Base-by-base conservation (phyloP, 116 monocot genomes). In the Trichopus zeylanicus region DNA sequence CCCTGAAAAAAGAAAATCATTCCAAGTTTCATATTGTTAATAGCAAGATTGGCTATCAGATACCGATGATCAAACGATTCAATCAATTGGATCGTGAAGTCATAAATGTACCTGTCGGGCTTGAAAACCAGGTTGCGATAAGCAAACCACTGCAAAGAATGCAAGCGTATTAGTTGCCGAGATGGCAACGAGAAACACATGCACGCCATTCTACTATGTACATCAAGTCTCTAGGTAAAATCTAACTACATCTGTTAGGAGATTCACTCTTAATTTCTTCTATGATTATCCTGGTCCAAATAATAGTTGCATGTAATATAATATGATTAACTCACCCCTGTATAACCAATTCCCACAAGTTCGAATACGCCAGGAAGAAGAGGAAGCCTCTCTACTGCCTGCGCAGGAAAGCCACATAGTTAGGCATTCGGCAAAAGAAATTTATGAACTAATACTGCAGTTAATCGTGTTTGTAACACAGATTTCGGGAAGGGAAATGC, bases 81-180 rank as follows among this genome's bases (percentile, higher is more conserved):
- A n/a, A n/a, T n/a, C n/a, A n/a, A n/a, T n/a, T n/a, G n/a, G n/a
- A n/a, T n/a, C n/a, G n/a, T n/a, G n/a, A n/a, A n/a, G n/a, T n/a
- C 42, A 13, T 18, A 42, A 15, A 42, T n/a, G n/a, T 56, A 56
- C 56, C 56, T 56, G 29, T 56, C 56, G 5, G 56, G 56, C 20
- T 56, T 31, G 56, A 56, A 56, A 56, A 56, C n/a, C 56, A 56
- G 31, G 16, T 56, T 56, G 0, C n/a, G 31, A 31, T 56, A 56
- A 3, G 30, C 19, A 56, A 56, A 56, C 56, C 56, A 56, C 56
- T 56, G 56, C 29, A 56, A 3, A 31, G 18, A 30, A n/a, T 31
- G 7, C n/a, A 56, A 32, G 31, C n/a, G 31, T 19, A 4, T 8
- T 31, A 31, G 28, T 6, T 31, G 18, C 4, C 1, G 29, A n/a